Percentiles rank a stretch among this genome's conserved stretches.
Conservation (phyloP, 2,329 filamentous ascomycete genomes). For the Colletotrichum tabaci region DNA sequence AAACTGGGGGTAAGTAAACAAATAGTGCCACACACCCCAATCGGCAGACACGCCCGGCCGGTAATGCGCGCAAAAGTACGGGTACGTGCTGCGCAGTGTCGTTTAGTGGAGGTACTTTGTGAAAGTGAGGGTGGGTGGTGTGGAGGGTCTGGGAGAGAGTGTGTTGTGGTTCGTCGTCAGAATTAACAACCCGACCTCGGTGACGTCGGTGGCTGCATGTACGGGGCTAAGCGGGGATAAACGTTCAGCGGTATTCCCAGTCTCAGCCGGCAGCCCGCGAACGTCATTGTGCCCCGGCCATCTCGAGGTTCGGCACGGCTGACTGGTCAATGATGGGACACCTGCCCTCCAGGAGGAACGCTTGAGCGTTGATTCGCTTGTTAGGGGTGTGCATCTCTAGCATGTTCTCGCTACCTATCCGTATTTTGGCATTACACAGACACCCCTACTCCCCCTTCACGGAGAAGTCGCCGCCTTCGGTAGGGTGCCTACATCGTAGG, state of each 20-base stretch:
- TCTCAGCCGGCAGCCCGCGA: constrained; percentile 28
- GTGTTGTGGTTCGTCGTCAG: constrained; percentile 39
- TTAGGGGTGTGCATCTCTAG: not conserved
- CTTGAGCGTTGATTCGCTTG: constrained; percentile 7
- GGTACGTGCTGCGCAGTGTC: not conserved
- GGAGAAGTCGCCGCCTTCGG: not conserved
- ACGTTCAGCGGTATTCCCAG: constrained; percentile 29
- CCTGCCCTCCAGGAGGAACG: not conserved
- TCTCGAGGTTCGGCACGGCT: constrained; percentile 7
- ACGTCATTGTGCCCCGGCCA: constrained; percentile 36
- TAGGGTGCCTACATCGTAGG: too few species aligned
- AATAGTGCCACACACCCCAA: constrained; percentile 24
- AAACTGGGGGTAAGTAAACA: not conserved
- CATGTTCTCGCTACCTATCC: not conserved
- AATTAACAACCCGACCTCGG: constrained; percentile 27
- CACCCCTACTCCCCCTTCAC: not conserved
- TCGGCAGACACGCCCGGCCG: constrained; percentile 22
- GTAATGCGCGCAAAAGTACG: constrained; percentile 6
- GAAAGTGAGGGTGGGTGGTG: constrained; percentile 14
- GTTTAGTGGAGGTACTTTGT: not conserved
- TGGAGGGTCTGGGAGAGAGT: constrained; percentile 9
- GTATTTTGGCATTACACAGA: constrained; percentile 16
- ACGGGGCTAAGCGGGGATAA: constrained; percentile 28
- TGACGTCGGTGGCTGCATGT: constrained; percentile 37
- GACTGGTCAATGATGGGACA: constrained; percentile 13